Evolutionary conservation across 306 rosid species (phyloP).

Genomic region (Parietaria judaica): DNA sequence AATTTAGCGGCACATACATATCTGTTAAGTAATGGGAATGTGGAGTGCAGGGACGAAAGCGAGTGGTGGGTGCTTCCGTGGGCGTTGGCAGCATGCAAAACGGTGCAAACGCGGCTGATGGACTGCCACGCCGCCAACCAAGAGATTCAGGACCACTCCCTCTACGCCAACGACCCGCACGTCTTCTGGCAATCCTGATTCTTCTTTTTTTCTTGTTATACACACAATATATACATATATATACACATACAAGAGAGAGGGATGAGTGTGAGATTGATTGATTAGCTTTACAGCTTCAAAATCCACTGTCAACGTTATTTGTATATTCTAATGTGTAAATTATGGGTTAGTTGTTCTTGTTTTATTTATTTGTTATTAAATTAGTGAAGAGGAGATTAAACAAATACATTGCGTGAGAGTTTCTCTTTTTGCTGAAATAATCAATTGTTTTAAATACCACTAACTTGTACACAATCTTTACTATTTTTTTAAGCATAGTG

Average conservation of each 20-base stretch:
- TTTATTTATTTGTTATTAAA: neutral
- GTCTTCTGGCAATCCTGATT: conserved; percentile 75
- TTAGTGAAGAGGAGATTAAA: too few species aligned
- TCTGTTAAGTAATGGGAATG: conserved; percentile 3
- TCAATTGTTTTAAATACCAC: too few species aligned
- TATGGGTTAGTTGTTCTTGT: neutral
- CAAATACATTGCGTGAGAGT: too few species aligned
- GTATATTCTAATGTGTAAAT: neutral
- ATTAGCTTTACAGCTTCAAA: neutral
- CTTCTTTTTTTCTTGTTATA: neutral
- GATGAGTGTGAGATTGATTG: too few species aligned
- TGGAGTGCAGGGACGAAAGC: conserved; percentile 73
- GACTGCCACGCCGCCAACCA: conserved; percentile 86
- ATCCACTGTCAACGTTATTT: neutral
- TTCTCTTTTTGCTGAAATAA: too few species aligned
- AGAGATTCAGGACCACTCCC: conserved; percentile 82
- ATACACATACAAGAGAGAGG: neutral
- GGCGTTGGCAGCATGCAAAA: conserved; percentile 64
- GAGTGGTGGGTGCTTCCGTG: conserved; percentile 99
- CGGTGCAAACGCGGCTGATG: conserved; percentile 75
- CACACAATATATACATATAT: too few species aligned
- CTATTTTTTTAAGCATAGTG: too few species aligned
- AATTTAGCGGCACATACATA: too few species aligned
- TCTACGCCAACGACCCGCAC: conserved; percentile 71
- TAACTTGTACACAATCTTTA: too few species aligned